Conservation (phyloP, 2,329 filamentous ascomycete genomes). For the Microdochium nivale region DNA sequence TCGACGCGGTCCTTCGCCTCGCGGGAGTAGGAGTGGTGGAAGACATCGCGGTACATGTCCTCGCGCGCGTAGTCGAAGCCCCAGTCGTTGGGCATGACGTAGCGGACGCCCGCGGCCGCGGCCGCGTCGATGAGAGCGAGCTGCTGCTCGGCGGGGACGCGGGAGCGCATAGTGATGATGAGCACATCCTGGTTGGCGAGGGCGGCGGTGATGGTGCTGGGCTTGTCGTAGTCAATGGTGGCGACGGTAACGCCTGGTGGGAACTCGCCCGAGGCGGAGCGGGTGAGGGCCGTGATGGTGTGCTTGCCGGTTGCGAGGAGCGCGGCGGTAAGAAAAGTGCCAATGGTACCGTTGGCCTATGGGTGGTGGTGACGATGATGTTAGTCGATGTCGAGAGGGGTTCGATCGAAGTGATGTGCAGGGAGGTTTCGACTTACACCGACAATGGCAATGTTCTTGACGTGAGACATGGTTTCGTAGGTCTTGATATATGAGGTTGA, state of each 20-base stretch:
- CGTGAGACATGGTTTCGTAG: conserved; percentile 5
- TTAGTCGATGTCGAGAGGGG: background rate
- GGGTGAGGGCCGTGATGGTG: conserved; percentile 38
- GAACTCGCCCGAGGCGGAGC: conserved; percentile 25
- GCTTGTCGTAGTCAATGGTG: conserved; percentile 31
- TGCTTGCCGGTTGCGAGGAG: conserved; percentile 38
- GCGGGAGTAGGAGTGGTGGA: conserved; percentile 9
- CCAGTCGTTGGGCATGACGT: conserved; percentile 44
- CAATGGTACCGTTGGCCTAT: conserved; percentile 30
- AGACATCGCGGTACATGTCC: conserved; percentile 20
- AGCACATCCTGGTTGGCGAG: conserved; percentile 45
- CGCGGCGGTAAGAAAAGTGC: conserved; percentile 22
- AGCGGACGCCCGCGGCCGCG: conserved; percentile 41
- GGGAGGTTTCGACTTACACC: conserved; percentile 23
- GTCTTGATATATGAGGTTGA: background rate
- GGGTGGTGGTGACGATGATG: background rate
- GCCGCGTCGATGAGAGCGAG: conserved; percentile 43
- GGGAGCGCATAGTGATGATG: conserved; percentile 39
- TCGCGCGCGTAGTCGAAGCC: conserved; percentile 27
- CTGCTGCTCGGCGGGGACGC: conserved; percentile 34
- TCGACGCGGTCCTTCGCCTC: conserved; percentile 26
- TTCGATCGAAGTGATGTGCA: background rate
- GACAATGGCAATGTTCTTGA: conserved; percentile 32
- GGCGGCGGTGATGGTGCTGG: conserved; percentile 33
- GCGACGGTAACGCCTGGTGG: conserved; percentile 31